phyloP scores from a whole-genome alignment of 306 rosid species.

The Fragaria ananassa region DNA sequence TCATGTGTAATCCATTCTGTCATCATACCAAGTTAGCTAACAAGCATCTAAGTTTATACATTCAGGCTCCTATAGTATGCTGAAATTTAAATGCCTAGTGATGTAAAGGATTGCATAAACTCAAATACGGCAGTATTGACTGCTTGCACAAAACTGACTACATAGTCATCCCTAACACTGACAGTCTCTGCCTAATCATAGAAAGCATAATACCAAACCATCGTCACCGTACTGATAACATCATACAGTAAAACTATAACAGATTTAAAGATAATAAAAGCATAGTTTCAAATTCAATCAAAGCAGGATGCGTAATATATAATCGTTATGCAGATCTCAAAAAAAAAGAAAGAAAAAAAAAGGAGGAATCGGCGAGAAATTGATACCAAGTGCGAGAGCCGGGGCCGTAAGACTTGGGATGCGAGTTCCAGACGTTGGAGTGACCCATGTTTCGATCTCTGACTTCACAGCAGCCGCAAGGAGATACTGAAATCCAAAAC shows the following conservation, averaged over 20 bases:
- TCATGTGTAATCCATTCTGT: background rate
- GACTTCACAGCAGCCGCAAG: background rate
- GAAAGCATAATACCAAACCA: background rate
- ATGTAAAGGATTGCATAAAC: background rate
- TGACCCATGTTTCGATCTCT: constrained; percentile 38
- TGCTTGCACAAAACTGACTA: background rate
- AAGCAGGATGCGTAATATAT: background rate
- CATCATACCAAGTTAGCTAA: background rate
- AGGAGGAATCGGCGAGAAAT: background rate
- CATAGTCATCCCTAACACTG: background rate
- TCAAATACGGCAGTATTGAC: background rate
- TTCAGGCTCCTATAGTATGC: background rate
- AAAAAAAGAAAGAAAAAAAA: too few relatives aligned
- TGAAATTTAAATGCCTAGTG: background rate
- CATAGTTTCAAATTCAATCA: background rate
- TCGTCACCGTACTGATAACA: background rate
- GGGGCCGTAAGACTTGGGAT: constrained; percentile 53
- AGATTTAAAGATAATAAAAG: background rate
- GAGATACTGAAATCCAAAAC: background rate
- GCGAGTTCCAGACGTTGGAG: constrained; percentile 51
- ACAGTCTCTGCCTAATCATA: background rate
- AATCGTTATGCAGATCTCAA: background rate
- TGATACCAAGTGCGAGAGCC: constrained; percentile 50
- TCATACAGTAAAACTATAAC: background rate
- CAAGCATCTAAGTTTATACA: background rate